Conservation (phyloP, 169 alveolate species). For the Cryptosporidium sp. region DNA sequence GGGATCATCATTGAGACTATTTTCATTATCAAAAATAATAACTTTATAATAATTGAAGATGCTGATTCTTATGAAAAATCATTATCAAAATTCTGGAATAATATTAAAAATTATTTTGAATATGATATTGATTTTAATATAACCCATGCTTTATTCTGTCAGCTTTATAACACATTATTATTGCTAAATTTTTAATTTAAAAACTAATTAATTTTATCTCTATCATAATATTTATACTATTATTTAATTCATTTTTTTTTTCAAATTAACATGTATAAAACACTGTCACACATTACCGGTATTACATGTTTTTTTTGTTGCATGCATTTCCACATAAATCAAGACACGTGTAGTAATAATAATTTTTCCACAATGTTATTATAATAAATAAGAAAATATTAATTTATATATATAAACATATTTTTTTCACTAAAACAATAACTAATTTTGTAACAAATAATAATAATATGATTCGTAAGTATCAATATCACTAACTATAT, state of each 20-base stretch:
- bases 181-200: not conserved
- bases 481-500: conserved; percentile 68
- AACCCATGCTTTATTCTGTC: conserved; percentile 33
- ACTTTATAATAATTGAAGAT: not conserved
- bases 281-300: not conserved
- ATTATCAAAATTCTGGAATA: conserved; percentile 26
- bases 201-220: not conserved
- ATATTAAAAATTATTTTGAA: not conserved
- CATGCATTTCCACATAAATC: not conserved
- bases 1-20: conserved; percentile 43
- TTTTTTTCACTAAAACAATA: not conserved
- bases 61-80: conserved; percentile 7
- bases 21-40: conserved; percentile 5
- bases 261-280: not conserved
- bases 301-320: not conserved
- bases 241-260: not conserved
- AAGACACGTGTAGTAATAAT: not conserved
- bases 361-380: not conserved
- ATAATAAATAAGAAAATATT: not conserved
- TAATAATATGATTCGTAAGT: conserved; percentile 71
- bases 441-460: conserved; percentile 25
- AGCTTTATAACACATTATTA: conserved; percentile 32
- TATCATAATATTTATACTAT: not conserved
- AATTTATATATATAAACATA: not conserved
- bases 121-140: conserved; percentile 37